Base-by-base conservation (phyloP, 192 early-diverging fungal genomes). In the Entomortierella lignicola region DNA sequence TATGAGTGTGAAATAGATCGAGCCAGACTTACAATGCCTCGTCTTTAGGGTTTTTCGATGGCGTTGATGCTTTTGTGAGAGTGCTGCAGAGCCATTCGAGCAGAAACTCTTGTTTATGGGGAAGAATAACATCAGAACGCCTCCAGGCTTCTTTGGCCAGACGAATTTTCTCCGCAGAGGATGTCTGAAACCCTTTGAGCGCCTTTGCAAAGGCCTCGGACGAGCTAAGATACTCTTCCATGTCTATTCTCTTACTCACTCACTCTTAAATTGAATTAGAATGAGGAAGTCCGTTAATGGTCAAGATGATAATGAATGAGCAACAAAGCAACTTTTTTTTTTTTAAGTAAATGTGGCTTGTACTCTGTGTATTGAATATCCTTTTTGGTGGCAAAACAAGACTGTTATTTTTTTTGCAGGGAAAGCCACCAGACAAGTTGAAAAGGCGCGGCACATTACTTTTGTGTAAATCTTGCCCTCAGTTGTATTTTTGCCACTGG, bases 71-170 rank as follows among this genome's bases (percentile, higher is more conserved):
- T 39, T 81, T 81, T 42, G 74, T 48, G 18, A 81, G 71, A 11
- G 62, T 37, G 25, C 32, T 81, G 39, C 80, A 81, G 58, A 81
- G 59, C 80, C 80, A 81, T 32, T 81, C 80, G 39, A 81, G 66
- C 18, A 81, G 23, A 55, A 81, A 81, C 48, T 81, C 80, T 59
- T 81, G 71, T 62, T 81, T 81, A 51, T 81, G 80, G 2, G 80
- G 80, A 8, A 81, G 64, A 34, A 81, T 51, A 15, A 81, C 60
- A 52, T 72, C 66, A 11, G 20, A 11, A 7, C 66, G 55, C 4
- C 34, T 37, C 80, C 80, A 81, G 41, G 80, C 80, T 61, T 74
- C 63, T 8, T 61, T 61, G 17, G 80, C 80, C 15, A 73, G 52
- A 5, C 39, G 48, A 59, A 81, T 81, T 55, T 81, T 81, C 32